Evolutionary conservation across 352 stramenopile species (phyloP), one percentile per base, ranked within the genome.

Genomic region (Phytophthora tubulina): DNA sequence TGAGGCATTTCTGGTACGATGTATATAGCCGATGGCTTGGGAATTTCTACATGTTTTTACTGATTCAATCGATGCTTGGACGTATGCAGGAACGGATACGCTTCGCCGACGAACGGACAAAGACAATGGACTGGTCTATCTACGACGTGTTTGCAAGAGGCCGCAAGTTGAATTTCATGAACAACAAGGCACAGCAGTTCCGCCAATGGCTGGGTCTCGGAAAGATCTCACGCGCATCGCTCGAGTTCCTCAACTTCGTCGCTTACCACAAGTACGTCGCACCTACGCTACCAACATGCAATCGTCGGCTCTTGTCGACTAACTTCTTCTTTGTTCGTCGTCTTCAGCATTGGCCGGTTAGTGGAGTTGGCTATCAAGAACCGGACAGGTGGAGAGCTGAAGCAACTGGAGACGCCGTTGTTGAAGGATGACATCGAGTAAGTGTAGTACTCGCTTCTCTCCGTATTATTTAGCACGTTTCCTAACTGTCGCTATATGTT

Each of bases 171-270:
- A 96, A 96, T 61, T 96, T 96, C 51, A 94, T 95, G 86, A 88
- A 79, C 62, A 86, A 88, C 63, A 90, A 90, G 45, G 84, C 75
- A 2, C 63, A 82, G 44, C 72, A 80, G 30, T 92, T 96, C 66
- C 80, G 85, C 13, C 76, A 93, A 64, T 96, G 89, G 89, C 72
- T 96, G 14, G 61, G 62, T 4, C 62, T 96, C 6, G 84, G 72
- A 35, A 88, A 85, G 48, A 83, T 82, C 35, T 95, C 87, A 4
- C 81, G 83, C 13, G 89, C 89, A 35, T 91, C 87, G 31, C 78
- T 94, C 27, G 89, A 96, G 73, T 96, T 96, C 33, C 77, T 96
- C 46, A 96, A 96, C 63, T 96, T 96, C 56, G 85, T 96, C 13
- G 72, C 86, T 39, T 96, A 96, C 60, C 86, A 96, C 76, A 93